A percentile compares a stretch with the other conserved stretches of the same genome.
These are phyloP conservation scores for Phytophthora agathidicida DNA, from an alignment of 352 stramenopile species.

Conservation along the genomic window DNA sequence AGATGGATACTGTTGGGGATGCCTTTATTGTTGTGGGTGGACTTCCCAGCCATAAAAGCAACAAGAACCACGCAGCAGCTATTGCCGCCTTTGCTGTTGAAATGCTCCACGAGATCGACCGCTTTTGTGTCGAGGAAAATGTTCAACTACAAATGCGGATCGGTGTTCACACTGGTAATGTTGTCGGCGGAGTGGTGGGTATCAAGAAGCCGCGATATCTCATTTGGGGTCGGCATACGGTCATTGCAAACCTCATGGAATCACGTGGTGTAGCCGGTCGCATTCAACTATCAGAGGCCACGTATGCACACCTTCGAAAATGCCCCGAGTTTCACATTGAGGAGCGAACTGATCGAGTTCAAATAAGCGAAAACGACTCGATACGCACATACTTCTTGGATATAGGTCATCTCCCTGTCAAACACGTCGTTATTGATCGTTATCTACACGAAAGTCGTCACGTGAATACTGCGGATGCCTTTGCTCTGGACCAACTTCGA, in stretches of 20 bases:
- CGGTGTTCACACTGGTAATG: slow-evolving; percentile 83
- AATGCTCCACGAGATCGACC: slow-evolving; percentile 87
- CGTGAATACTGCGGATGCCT: slow-evolving; percentile 35
- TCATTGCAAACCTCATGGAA: slow-evolving; percentile 86
- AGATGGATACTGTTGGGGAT: slow-evolving; percentile 88
- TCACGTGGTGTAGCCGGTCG: slow-evolving; percentile 56
- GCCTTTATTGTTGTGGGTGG: slow-evolving; percentile 86
- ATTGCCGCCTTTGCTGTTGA: slow-evolving; percentile 83
- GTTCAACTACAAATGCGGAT: slow-evolving; percentile 88
- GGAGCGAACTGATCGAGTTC: slow-evolving; percentile 47
- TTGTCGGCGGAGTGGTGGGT: slow-evolving; percentile 83
- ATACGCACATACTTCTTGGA: slow-evolving; percentile 60
- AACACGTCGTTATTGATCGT: slow-evolving; percentile 51
- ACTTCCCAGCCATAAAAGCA: slow-evolving; percentile 72
- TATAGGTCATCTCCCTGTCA: slow-evolving; percentile 51
- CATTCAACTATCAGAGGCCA: slow-evolving; percentile 71
- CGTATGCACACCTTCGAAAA: slow-evolving; percentile 53
- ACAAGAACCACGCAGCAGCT: slow-evolving; percentile 72
- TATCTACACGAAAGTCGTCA: slow-evolving; percentile 47
- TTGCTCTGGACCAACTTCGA: slow-evolving; percentile 54
- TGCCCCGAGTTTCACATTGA: slow-evolving; percentile 65
- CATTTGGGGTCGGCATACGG: slow-evolving; percentile 82
- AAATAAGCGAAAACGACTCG: slow-evolving; percentile 61
- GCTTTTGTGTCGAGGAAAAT: slow-evolving; percentile 66
- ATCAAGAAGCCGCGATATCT: slow-evolving; percentile 88